Evolutionary conservation across 2,329 filamentous ascomycete species (phyloP).

Genomic region (Graphiopsis chlorocephala): DNA sequence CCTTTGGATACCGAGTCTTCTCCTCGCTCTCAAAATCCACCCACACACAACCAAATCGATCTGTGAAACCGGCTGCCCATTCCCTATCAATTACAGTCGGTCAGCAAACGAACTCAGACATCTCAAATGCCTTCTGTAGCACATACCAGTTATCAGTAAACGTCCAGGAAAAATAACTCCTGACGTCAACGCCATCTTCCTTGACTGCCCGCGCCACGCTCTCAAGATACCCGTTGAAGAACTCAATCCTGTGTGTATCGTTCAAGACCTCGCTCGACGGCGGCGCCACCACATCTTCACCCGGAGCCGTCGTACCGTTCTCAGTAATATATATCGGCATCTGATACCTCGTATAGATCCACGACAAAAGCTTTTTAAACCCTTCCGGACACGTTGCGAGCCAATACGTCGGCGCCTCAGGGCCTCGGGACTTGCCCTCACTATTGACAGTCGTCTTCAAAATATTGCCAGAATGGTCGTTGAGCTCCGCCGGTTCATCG

Average conservation of each 20-base stretch:
- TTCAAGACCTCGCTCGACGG: not conserved
- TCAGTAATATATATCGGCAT: constrained; percentile 46
- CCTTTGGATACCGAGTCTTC: constrained; percentile 39
- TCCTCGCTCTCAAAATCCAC: constrained; percentile 42
- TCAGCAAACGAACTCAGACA: not conserved
- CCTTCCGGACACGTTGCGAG: not conserved
- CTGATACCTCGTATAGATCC: constrained; percentile 43
- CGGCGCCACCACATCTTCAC: constrained; percentile 35
- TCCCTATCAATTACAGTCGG: constrained; percentile 22
- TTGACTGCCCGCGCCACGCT: not conserved
- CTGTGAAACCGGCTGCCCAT: constrained; percentile 43
- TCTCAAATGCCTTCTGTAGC: not conserved
- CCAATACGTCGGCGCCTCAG: constrained; percentile 32
- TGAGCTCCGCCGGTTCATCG: constrained; percentile 36
- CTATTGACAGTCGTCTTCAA: constrained; percentile 38
- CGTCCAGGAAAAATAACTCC: not conserved
- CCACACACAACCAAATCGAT: constrained; percentile 43
- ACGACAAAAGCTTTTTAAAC: constrained; percentile 37
- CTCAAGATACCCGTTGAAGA: not conserved
- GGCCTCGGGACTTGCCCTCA: constrained; percentile 34
- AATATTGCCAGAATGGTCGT: constrained; percentile 43
- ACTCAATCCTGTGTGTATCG: not conserved
- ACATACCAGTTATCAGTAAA: not conserved
- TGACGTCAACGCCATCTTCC: not conserved
- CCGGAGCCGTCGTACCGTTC: constrained; percentile 43